A percentile compares a stretch with the other conserved stretches of the same genome.
Evolutionary conservation across 129 eudicot genomes (phyloP).

Genomic region (Heracleum sosnowskyi): DNA sequence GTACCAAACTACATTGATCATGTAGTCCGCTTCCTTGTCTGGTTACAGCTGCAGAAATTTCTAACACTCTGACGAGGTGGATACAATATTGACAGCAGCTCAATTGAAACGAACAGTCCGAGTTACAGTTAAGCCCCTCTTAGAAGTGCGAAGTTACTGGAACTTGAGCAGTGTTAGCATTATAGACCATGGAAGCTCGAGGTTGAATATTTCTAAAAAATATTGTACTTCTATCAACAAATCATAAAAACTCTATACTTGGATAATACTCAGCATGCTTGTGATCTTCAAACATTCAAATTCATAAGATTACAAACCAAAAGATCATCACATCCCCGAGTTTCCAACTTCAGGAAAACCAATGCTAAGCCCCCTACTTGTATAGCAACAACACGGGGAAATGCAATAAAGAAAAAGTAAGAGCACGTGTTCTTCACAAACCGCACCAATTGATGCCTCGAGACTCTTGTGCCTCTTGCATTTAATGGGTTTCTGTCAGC

Average conservation of each 20-base stretch:
- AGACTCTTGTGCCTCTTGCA: neutral
- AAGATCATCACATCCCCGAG: neutral
- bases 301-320: neutral
- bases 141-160: neutral
- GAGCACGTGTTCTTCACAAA: neutral
- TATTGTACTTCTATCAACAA: neutral
- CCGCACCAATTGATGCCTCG: neutral
- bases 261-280: neutral
- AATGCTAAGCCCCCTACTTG: slow-evolving; percentile 5
- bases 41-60: too few species aligned
- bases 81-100: too few species aligned
- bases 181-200: neutral
- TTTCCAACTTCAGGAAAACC: slow-evolving; percentile 10
- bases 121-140: too few species aligned
- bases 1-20: too few species aligned
- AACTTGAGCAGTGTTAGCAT: too few species aligned
- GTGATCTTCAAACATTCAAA: neutral
- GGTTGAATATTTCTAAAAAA: neutral
- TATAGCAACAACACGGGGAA: neutral
- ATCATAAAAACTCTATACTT: neutral
- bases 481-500: neutral
- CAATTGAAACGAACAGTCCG: too few species aligned
- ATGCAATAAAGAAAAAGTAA: neutral
- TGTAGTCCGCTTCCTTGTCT: too few species aligned
- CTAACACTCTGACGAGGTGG: too few species aligned